A percentile compares a stretch with the other conserved stretches of the same genome.
These are phyloP conservation scores for Beverwykella pulmonaria DNA, from an alignment of 495 filamentous ascomycete species.

Conservation along the genomic window DNA sequence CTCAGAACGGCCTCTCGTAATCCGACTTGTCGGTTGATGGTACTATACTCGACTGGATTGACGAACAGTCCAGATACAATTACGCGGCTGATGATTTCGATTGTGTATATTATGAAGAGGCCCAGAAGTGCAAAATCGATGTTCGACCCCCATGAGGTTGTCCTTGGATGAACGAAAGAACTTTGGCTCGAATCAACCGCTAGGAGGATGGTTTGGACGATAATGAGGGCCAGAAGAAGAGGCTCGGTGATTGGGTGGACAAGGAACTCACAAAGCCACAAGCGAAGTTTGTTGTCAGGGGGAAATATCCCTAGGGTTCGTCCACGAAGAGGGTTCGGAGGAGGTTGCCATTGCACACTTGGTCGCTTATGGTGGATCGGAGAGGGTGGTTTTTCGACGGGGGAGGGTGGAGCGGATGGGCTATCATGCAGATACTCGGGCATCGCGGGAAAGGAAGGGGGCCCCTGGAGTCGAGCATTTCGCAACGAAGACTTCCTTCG, in stretches of 20 bases:
- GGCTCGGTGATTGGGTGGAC: conserved; percentile 86
- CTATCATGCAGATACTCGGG: conserved; percentile 59
- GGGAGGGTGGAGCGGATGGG: conserved; percentile 51
- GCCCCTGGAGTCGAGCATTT: conserved; percentile 56
- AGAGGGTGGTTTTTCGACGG: conserved; percentile 50
- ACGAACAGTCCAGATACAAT: conserved; percentile 91
- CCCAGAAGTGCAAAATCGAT: conserved; percentile 81
- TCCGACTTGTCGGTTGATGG: conserved; percentile 70
- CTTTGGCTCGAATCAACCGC: conserved; percentile 75
- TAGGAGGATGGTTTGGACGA: conserved; percentile 84
- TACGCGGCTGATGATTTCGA: conserved; percentile 77
- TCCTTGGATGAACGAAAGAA: conserved; percentile 59
- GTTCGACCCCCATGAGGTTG: conserved; percentile 63
- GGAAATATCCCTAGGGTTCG: conserved; percentile 84
- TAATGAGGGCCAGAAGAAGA: conserved; percentile 80
- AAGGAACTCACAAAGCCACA: conserved; percentile 80
- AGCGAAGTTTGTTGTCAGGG: conserved; percentile 72
- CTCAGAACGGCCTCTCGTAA: conserved; percentile 71
- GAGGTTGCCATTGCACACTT: conserved; percentile 46
- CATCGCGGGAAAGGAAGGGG: conserved; percentile 61
- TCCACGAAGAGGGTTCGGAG: conserved; percentile 82
- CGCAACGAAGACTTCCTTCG: conserved; percentile 64
- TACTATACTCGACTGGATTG: conserved; percentile 84
- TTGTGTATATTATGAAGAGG: conserved; percentile 88
- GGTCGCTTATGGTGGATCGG: conserved; percentile 14